These are phyloP conservation scores for Phycomyces blakesleeanus DNA, from an alignment of 192 early-diverging fungal genomes.

Conservation along the genomic window DNA sequence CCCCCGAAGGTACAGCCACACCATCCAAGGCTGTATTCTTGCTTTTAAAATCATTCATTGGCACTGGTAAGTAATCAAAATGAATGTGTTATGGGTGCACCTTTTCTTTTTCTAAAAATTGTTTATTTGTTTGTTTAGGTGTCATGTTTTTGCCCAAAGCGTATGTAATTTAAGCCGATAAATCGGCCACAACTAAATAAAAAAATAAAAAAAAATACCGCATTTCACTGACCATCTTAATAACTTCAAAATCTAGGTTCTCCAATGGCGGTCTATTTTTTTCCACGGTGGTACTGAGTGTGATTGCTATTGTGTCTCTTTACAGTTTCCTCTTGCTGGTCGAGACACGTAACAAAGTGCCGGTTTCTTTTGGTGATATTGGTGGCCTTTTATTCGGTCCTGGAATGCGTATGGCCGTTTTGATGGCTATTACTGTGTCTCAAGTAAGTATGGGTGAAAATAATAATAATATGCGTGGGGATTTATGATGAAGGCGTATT, in stretches of 20 bases:
- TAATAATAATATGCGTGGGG: background rate
- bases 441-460: slow-evolving; percentile 60
- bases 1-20: slow-evolving; percentile 56
- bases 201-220: background rate
- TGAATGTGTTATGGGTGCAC: background rate
- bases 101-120: no score
- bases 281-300: slow-evolving; percentile 59
- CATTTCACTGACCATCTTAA: slow-evolving; percentile 2
- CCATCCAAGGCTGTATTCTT: slow-evolving; percentile 73
- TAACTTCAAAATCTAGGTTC: slow-evolving; percentile 47
- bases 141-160: slow-evolving; percentile 65
- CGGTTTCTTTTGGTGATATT: slow-evolving; percentile 72
- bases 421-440: slow-evolving; percentile 68
- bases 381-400: slow-evolving; percentile 57
- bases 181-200: background rate
- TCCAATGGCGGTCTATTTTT: slow-evolving; percentile 74
- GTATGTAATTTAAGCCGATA: slow-evolving; percentile 31
- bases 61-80: slow-evolving; percentile 46
- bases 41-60: slow-evolving; percentile 78
- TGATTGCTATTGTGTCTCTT: slow-evolving; percentile 64
- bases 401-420: slow-evolving; percentile 61
- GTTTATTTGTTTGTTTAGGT: slow-evolving; percentile 26
- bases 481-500: background rate
- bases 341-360: slow-evolving; percentile 60
- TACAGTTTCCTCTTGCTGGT: slow-evolving; percentile 70